Evolutionary conservation across 495 filamentous ascomycete species (phyloP).

Genomic region (Annulohypoxylon stygium): DNA sequence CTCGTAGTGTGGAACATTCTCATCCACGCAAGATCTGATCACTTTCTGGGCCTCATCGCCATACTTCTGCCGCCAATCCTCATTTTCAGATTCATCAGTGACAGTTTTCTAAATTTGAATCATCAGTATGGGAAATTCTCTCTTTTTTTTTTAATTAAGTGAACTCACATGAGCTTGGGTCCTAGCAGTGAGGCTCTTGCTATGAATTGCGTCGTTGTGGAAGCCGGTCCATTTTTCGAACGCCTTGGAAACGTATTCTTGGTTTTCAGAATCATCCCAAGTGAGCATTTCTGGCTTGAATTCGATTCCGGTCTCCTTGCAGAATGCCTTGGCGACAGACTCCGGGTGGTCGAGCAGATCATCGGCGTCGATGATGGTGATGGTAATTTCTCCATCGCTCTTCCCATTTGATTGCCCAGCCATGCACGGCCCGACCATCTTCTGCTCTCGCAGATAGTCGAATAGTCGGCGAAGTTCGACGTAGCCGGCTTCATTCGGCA

Average conservation of each 20-base stretch:
- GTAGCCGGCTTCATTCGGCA: conserved; percentile 90
- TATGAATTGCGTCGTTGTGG: conserved; percentile 92
- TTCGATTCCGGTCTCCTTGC: conserved; percentile 78
- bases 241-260: conserved; percentile 70
- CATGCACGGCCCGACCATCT: conserved; percentile 72
- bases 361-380: conserved; percentile 95
- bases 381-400: conserved; percentile 54
- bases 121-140: conserved; percentile 3
- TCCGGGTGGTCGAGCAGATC: conserved; percentile 88
- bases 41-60: conserved; percentile 80
- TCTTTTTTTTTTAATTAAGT: background rate
- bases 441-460: conserved; percentile 76
- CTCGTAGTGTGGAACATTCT: conserved; percentile 86
- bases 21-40: conserved; percentile 81
- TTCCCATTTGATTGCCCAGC: conserved; percentile 58
- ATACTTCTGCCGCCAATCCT: conserved; percentile 85
- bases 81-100: conserved; percentile 73
- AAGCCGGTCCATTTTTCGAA: conserved; percentile 99
- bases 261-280: conserved; percentile 81
- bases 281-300: conserved; percentile 80
- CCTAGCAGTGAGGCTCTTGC: conserved; percentile 77
- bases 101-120: conserved; percentile 50
- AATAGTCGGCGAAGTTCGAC: conserved; percentile 86
- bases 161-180: conserved; percentile 72
- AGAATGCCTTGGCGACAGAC: conserved; percentile 79